Evolutionary conservation across 75 land plant genomes (phyloP).

Genomic region (Larix kaempferi): DNA sequence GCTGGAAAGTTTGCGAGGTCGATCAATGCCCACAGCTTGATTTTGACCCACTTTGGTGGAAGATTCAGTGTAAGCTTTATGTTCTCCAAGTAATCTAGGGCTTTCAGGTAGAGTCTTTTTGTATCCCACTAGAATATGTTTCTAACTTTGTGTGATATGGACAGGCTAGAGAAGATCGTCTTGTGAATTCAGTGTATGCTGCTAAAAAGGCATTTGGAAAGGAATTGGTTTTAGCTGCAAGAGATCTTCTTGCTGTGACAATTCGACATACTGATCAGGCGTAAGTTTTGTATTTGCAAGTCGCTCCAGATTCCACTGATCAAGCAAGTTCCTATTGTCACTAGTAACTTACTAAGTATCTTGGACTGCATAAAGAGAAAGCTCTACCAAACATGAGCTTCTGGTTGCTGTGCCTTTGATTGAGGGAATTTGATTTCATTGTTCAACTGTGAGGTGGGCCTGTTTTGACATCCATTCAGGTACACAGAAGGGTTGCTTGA

Average conservation of each 20-base stretch:
- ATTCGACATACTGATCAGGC: constrained; percentile 11
- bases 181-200: constrained; percentile 15
- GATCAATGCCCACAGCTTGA: constrained; percentile 33
- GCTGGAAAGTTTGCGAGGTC: constrained; percentile 45
- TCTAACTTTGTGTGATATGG: background rate
- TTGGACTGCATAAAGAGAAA: background rate
- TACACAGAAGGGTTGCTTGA: background rate
- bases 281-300: background rate
- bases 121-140: background rate
- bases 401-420: background rate
- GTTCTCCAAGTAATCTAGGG: background rate
- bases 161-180: background rate
- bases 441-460: background rate
- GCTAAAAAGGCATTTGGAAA: constrained; percentile 30
- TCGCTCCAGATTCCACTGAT: background rate
- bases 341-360: background rate
- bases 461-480: background rate
- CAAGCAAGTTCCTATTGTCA: background rate
- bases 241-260: constrained; percentile 30
- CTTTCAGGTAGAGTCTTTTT: background rate
- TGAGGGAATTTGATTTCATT: background rate
- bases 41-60: constrained; percentile 50
- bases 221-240: constrained; percentile 28
- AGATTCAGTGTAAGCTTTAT: constrained; percentile 22
- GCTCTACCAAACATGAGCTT: background rate